phyloP scores from a whole-genome alignment of 768 basidiomycete genomes.

The Coprinellus aureogranulatus region DNA sequence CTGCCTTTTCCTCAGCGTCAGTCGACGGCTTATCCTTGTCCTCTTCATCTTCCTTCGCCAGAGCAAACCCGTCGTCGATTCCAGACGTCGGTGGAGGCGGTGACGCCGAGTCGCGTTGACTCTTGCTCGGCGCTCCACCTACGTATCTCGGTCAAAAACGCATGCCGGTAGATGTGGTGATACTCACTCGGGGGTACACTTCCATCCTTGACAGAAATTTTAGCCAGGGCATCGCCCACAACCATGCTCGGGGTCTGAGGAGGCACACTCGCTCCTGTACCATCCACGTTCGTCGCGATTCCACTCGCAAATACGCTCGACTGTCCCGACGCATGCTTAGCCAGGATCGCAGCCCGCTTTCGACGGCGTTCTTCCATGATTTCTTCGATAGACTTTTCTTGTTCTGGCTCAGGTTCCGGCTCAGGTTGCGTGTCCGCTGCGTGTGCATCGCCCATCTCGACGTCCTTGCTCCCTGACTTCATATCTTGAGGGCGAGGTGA shows the following conservation, averaged over 20 bases:
- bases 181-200: background rate
- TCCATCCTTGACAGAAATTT: constrained; percentile 2
- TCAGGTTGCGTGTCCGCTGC: constrained; percentile 6
- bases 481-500: constrained; percentile 46
- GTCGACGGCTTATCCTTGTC: too few relatives aligned
- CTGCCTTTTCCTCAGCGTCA: constrained; percentile 32
- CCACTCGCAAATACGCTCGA: background rate
- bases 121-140: constrained; percentile 23
- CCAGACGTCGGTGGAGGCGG: constrained; percentile 51
- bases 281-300: background rate
- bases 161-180: too few relatives aligned
- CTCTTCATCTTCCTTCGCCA: constrained; percentile 61
- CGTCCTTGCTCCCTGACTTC: background rate
- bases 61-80: constrained; percentile 49
- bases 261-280: background rate
- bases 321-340: constrained; percentile 1
- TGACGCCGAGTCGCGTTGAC: constrained; percentile 53
- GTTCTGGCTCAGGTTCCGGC: constrained; percentile 2
- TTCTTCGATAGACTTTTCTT: background rate
- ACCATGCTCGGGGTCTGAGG: background rate
- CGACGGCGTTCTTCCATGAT: background rate
- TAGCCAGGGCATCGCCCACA: background rate
- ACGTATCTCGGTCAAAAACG: background rate
- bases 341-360: background rate
- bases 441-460: background rate